Conservation (phyloP, 306 rosid species). For the Hippophae tibetana region DNA sequence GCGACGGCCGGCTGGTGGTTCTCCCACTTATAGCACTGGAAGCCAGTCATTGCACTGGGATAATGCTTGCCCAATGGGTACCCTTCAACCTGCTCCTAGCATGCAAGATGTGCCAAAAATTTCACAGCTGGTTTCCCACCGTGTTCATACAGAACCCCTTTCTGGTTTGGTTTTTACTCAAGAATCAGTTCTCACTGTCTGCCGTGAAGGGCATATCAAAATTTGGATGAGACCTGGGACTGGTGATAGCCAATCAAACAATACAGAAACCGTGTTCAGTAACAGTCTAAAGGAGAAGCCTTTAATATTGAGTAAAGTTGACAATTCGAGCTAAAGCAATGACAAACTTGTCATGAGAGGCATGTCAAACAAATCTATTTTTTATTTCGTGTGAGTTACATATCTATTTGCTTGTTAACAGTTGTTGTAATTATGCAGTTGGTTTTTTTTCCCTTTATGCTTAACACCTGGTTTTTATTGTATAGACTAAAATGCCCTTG, state of each 20-base stretch:
- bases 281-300: slow-evolving; percentile 62
- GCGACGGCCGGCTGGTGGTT: slow-evolving; percentile 85
- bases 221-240: slow-evolving; percentile 73
- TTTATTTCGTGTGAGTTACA: slow-evolving; percentile 4
- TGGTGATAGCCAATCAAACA: slow-evolving; percentile 52
- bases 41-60: slow-evolving; percentile 97
- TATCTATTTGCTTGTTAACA: slow-evolving; percentile 24
- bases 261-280: slow-evolving; percentile 36
- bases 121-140: slow-evolving; percentile 75
- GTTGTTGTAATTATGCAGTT: slow-evolving; percentile 31
- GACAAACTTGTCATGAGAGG: slow-evolving; percentile 18
- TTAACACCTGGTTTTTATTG: slow-evolving; percentile 50
- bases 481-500: slow-evolving; percentile 51
- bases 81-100: slow-evolving; percentile 87
- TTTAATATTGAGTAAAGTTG: slow-evolving; percentile 37
- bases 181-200: slow-evolving; percentile 79
- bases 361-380: slow-evolving; percentile 21
- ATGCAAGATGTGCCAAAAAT: slow-evolving; percentile 81
- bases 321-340: slow-evolving; percentile 52
- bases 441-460: slow-evolving; percentile 18
- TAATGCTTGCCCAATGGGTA: slow-evolving; percentile 55
- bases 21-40: slow-evolving; percentile 85
- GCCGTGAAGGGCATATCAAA: slow-evolving; percentile 91
- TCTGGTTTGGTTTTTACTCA: slow-evolving; percentile 74
- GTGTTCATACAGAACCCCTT: slow-evolving; percentile 87